Percentiles rank a stretch among this genome's conserved stretches.
Conservation (phyloP, 805 yeast genomes). For the Saccharomycopsis microspora region DNA sequence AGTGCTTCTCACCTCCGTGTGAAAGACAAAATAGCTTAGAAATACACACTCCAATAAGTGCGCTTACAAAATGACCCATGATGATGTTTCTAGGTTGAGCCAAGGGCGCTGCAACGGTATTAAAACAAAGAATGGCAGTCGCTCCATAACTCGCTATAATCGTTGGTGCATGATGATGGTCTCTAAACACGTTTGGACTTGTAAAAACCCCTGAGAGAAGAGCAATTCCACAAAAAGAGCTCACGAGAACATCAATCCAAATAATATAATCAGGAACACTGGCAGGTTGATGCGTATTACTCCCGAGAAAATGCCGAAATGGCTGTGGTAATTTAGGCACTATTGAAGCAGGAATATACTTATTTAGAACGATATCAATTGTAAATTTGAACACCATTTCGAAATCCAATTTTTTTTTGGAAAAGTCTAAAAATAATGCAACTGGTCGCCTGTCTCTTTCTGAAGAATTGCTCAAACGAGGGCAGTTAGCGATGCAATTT, state of each 20-base stretch:
- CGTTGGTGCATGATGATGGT: constrained; percentile 29
- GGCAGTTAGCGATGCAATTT: no score
- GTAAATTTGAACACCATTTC: constrained; percentile 7
- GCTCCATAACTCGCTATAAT: constrained; percentile 54
- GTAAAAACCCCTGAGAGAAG: constrained; percentile 36
- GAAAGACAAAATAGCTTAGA: constrained; percentile 41
- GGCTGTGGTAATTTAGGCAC: constrained; percentile 26
- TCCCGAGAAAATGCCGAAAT: constrained; percentile 30
- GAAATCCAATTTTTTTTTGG: no score
- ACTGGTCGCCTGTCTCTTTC: no score
- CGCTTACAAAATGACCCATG: constrained; percentile 42
- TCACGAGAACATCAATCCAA: constrained; percentile 36
- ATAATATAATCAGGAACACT: constrained; percentile 27
- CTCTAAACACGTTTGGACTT: constrained; percentile 26
- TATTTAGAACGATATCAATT: constrained; percentile 2
- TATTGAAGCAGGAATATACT: constrained; percentile 14
- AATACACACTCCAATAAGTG: constrained; percentile 43
- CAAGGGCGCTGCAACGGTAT: constrained; percentile 42
- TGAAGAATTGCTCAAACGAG: no score
- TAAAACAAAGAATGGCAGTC: constrained; percentile 46
- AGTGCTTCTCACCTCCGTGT: constrained; percentile 30
- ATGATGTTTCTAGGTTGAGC: constrained; percentile 55
- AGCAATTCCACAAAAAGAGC: constrained; percentile 35
- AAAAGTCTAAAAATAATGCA: no score
- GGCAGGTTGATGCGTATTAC: constrained; percentile 14